Evolutionary conservation across 306 rosid genomes (phyloP).

Genomic region (Quercus gilva): DNA sequence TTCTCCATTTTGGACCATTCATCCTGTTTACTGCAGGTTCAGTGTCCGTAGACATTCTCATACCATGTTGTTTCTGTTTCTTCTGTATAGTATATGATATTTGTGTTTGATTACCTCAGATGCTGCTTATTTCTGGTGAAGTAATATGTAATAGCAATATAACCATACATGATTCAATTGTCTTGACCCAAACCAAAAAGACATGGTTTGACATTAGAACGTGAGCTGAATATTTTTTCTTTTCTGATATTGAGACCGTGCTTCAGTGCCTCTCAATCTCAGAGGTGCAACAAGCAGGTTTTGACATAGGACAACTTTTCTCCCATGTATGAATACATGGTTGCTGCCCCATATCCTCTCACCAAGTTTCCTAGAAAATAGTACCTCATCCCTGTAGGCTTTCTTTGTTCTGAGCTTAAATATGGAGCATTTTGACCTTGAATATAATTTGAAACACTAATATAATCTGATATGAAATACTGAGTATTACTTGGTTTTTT

Average conservation of each 20-base stretch:
- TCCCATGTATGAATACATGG: no score
- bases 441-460: not conserved
- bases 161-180: not conserved
- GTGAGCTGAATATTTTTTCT: no score
- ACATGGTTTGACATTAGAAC: no score
- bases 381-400: not conserved
- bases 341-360: no score
- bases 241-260: no score
- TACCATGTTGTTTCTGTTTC: constrained; percentile 3
- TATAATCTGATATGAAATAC: not conserved
- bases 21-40: constrained; percentile 95
- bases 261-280: no score
- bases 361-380: not conserved
- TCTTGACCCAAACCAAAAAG: no score
- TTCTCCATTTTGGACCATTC: constrained; percentile 98
- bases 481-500: not conserved
- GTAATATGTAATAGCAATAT: not conserved
- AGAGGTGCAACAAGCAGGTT: no score
- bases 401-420: not conserved
- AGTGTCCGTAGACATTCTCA: not conserved
- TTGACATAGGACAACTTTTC: no score
- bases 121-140: not conserved
- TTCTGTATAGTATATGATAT: not conserved
- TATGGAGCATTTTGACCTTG: not conserved
- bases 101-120: not conserved